These are phyloP conservation scores for Fusarium sacchari DNA, from an alignment of 2,329 filamentous ascomycete species.

Conservation along the genomic window DNA sequence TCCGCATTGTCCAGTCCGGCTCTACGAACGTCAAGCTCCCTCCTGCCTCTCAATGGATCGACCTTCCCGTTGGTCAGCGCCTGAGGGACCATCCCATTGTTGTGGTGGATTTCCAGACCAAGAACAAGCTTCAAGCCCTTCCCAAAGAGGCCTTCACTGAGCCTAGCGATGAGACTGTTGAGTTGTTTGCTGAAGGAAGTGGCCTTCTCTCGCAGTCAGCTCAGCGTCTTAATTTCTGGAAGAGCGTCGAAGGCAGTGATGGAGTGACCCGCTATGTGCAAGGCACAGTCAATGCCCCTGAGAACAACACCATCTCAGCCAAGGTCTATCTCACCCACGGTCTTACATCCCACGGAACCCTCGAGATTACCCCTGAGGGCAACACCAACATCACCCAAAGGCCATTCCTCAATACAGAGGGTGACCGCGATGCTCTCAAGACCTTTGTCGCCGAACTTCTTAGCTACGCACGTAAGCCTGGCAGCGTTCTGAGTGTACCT, in stretches of 20 bases:
- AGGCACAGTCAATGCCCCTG: slow-evolving; percentile 57
- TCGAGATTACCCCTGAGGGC: slow-evolving; percentile 53
- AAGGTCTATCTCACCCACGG: slow-evolving; percentile 63
- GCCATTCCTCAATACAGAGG: slow-evolving; percentile 48
- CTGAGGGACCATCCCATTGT: slow-evolving; percentile 62
- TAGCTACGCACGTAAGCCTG: slow-evolving; percentile 35
- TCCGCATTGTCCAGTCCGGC: slow-evolving; percentile 54
- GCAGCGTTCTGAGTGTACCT: slow-evolving; percentile 32
- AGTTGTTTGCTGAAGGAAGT: slow-evolving; percentile 48
- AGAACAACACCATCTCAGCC: slow-evolving; percentile 55
- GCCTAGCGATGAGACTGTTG: slow-evolving; percentile 40
- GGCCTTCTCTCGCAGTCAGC: slow-evolving; percentile 57
- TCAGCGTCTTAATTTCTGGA: slow-evolving; percentile 59
- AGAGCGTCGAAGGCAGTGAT: slow-evolving; percentile 52
- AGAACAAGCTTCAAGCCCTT: slow-evolving; percentile 34
- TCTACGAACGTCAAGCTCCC: slow-evolving; percentile 64
- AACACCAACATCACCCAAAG: slow-evolving; percentile 53
- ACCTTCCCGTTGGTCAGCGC: slow-evolving; percentile 67
- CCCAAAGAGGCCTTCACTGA: slow-evolving; percentile 39
- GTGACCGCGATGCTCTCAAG: slow-evolving; percentile 43
- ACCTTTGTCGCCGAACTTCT: slow-evolving; percentile 43
- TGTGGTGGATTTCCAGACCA: slow-evolving; percentile 44
- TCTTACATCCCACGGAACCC: slow-evolving; percentile 56
- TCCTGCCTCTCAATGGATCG: slow-evolving; percentile 62
- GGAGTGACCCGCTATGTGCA: slow-evolving; percentile 51